phyloP scores from a whole-genome alignment of 495 filamentous ascomycete species.

The Penicillium riverlandense region DNA sequence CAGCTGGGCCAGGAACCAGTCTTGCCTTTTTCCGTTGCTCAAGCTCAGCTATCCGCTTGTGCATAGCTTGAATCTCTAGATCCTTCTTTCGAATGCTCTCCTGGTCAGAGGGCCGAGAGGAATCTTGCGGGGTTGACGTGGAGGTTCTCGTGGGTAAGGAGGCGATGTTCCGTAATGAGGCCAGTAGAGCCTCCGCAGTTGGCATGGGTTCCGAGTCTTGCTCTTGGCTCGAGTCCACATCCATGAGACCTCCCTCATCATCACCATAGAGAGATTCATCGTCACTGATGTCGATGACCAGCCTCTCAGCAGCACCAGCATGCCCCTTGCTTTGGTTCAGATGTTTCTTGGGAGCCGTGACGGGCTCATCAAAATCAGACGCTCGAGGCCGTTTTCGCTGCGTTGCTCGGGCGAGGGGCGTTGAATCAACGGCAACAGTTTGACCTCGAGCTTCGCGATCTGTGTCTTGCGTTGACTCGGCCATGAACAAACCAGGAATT shows the following conservation, averaged over 20 bases:
- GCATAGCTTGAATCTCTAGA: conserved; percentile 66
- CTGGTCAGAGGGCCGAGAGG: conserved; percentile 26
- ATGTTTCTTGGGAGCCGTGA: conserved; percentile 51
- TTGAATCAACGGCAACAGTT: conserved; percentile 13
- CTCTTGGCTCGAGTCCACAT: conserved; percentile 17
- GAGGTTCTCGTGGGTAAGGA: conserved; percentile 8
- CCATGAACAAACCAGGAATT: conserved; percentile 51
- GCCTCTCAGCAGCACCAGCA: conserved; percentile 15
- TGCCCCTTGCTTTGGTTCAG: conserved; percentile 39
- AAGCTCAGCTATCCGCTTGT: conserved; percentile 66
- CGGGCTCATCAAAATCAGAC: conserved; percentile 61
- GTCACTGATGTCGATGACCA: conserved; percentile 72
- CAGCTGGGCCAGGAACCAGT: conserved; percentile 30
- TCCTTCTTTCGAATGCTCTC: conserved; percentile 59
- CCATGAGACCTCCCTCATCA: conserved; percentile 31
- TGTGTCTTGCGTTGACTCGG: conserved; percentile 11
- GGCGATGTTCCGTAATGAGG: no score
- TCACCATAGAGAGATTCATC: conserved; percentile 47
- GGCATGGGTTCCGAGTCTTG: not conserved
- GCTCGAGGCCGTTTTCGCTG: conserved; percentile 78
- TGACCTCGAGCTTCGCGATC: conserved; percentile 6
- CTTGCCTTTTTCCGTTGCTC: conserved; percentile 61
- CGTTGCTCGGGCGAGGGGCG: conserved; percentile 18
- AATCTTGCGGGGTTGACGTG: conserved; percentile 30
- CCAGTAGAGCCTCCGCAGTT: no score